These are phyloP conservation scores for Wallacemonas sp. DNA, from an alignment of 208 protist species.

Conservation along the genomic window DNA sequence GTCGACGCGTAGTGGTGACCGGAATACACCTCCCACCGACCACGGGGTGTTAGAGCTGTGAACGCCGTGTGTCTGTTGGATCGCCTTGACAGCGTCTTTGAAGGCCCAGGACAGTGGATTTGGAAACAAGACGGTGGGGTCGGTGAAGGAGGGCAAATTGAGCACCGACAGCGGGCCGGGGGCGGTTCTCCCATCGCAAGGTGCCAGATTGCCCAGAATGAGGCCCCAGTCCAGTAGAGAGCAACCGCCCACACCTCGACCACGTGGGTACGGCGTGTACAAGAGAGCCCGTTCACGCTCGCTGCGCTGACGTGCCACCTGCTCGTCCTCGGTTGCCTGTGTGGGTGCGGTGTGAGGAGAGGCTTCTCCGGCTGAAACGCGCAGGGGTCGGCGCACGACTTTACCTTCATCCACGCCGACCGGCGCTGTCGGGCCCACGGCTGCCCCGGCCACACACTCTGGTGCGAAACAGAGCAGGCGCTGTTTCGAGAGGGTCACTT, in stretches of 20 bases:
- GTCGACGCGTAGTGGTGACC: constrained; percentile 50
- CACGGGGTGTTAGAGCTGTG: constrained; percentile 13
- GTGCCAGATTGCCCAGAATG: too few species aligned
- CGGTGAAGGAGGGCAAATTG: too few species aligned
- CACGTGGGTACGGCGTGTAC: constrained; percentile 46
- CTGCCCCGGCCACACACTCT: constrained; percentile 19
- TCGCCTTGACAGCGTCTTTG: constrained; percentile 31
- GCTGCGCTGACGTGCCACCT: background rate
- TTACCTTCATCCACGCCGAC: constrained; percentile 9
- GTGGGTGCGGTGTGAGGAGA: background rate
- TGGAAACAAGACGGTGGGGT: too few species aligned
- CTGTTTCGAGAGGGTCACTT: constrained; percentile 6
- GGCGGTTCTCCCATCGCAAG: too few species aligned
- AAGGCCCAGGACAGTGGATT: constrained; percentile 74
- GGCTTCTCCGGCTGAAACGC: constrained; percentile 9
- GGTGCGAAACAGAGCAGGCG: constrained; percentile 39
- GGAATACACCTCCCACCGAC: constrained; percentile 25
- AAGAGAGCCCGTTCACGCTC: constrained; percentile 16
- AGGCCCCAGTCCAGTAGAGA: constrained; percentile 69
- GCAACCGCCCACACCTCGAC: constrained; percentile 51
- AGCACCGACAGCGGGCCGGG: too few species aligned
- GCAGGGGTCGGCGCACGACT: constrained; percentile 16
- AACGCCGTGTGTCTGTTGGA: constrained; percentile 16
- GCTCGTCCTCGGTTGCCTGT: background rate
- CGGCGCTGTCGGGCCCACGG: background rate